Evolutionary conservation across 2,329 filamentous ascomycete genomes (phyloP).

Genomic region (Aspergillus versicolor): DNA sequence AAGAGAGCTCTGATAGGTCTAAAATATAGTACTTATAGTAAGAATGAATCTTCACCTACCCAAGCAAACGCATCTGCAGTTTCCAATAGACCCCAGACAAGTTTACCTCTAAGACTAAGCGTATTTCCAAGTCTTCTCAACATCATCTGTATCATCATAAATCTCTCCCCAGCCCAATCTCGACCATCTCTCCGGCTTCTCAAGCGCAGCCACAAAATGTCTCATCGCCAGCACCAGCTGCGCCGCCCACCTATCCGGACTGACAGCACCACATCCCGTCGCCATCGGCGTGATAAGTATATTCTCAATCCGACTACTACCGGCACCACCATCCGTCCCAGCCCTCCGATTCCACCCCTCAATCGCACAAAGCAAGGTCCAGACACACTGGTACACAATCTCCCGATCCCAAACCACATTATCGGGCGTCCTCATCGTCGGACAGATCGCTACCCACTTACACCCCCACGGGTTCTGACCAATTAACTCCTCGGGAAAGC

Average conservation of each 20-base stretch:
- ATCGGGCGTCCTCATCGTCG: slow-evolving; percentile 53
- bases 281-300: slow-evolving; percentile 55
- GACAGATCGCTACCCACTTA: slow-evolving; percentile 50
- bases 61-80: background rate
- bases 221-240: slow-evolving; percentile 54
- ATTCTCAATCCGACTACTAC: slow-evolving; percentile 38
- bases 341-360: slow-evolving; percentile 47
- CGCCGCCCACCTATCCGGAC: slow-evolving; percentile 49
- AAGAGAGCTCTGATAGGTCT: slow-evolving; percentile 45
- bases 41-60: background rate
- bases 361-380: slow-evolving; percentile 51
- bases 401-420: slow-evolving; percentile 52
- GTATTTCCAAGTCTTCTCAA: slow-evolving; percentile 26
- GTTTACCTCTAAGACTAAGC: background rate
- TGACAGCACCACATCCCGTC: slow-evolving; percentile 50
- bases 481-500: slow-evolving; percentile 42
- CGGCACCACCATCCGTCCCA: background rate
- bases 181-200: slow-evolving; percentile 46
- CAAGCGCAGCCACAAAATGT: slow-evolving; percentile 51
- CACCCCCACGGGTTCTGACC: slow-evolving; percentile 43
- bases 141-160: slow-evolving; percentile 22
- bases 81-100: too few relatives aligned
- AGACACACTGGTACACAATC: slow-evolving; percentile 55
- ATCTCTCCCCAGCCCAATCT: slow-evolving; percentile 39
- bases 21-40: background rate